Evolutionary conservation across 768 basidiomycete species (phyloP).

Genomic region (Pulveroboletus sp.): DNA sequence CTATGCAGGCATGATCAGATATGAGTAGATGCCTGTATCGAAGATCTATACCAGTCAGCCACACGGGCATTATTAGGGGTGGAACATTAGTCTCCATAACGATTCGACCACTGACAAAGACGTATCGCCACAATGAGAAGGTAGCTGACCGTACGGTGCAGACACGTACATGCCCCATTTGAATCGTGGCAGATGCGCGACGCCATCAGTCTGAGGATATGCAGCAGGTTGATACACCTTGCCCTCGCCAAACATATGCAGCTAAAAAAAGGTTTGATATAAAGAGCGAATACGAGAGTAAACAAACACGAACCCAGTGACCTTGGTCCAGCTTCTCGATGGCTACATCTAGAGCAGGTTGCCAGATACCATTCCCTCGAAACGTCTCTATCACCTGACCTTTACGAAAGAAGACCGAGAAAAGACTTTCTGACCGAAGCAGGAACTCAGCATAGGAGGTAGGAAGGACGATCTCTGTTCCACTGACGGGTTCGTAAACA

Average conservation of each 20-base stretch:
- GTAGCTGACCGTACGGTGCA: not conserved
- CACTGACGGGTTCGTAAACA: conserved; percentile 88
- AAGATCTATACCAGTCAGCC: conserved; percentile 65
- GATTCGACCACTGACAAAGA: conserved; percentile 63
- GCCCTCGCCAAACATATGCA: conserved; percentile 90
- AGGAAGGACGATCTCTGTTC: not conserved
- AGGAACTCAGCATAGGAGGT: conserved; percentile 11
- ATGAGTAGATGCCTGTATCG: not conserved
- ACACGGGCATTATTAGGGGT: conserved; percentile 88
- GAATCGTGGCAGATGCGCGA: conserved; percentile 61
- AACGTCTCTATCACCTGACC: conserved; percentile 93
- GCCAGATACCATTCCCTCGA: conserved; percentile 85
- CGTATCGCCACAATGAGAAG: conserved; percentile 1
- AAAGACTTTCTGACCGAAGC: conserved; percentile 50
- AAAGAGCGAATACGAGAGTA: not conserved
- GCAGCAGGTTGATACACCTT: conserved; percentile 72
- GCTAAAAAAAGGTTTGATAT: conserved; percentile 38
- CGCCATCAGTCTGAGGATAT: conserved; percentile 41
- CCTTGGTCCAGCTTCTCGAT: conserved; percentile 77
- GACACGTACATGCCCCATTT: conserved; percentile 91
- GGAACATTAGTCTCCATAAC: conserved; percentile 62
- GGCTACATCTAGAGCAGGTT: conserved; percentile 80
- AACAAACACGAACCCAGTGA: conserved; percentile 63
- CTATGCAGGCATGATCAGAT: conserved; percentile 28
- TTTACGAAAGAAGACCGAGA: conserved; percentile 78